Base-by-base conservation (phyloP, 108 stramenopile species). In the Nannochloropsis salina region DNA sequence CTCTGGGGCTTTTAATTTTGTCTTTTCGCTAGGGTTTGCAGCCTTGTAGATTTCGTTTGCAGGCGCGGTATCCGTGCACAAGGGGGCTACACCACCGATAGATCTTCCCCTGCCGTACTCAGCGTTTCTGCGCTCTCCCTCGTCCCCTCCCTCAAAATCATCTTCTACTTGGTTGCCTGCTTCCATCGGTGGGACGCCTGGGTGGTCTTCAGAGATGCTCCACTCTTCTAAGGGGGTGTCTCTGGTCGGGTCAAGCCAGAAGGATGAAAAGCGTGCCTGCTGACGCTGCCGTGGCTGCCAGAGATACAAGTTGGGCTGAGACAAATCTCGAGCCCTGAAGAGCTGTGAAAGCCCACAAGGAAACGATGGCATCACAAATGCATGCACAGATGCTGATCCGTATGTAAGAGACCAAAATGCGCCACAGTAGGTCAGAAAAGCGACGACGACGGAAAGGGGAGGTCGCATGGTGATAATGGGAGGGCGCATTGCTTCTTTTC, bases 191-290 rank as follows among this genome's bases (percentile, higher is more conserved):
- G 61, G 61, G n/a, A 74, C n/a, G 61, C 61, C 61, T 15, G 61
- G 61, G n/a, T 74, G 61, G 20, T 74, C 61, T n/a, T 74, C 61
- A 4, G 61, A n/a, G n/a, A 74, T 74, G 61, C 2, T n/a, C 61
- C 61, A 74, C n/a, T 74, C 61, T n/a, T 74, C 61, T 74, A 74
- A 74, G 6, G 61, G 61, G 20, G 61, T 74, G 1, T 15, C n/a
- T n/a, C 61, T 3, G 61, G 61, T 74, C 20, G 61, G 61, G 61
- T 74, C 61, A 74, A 74, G 61, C 61, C 61, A 74, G 61, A 74
- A 74, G 4, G 61, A 74, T 15, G 61, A 74, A 74, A 74, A 74
- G 61, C 2, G 61, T 15, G 2, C 20, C 61, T 74, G 61, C 61
- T 74, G 61, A 15, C 61, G 61, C 6, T 51, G 61, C 61, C n/a